phyloP scores from a whole-genome alignment of 805 yeast genomes.

The Ogataea chonburiensis region DNA sequence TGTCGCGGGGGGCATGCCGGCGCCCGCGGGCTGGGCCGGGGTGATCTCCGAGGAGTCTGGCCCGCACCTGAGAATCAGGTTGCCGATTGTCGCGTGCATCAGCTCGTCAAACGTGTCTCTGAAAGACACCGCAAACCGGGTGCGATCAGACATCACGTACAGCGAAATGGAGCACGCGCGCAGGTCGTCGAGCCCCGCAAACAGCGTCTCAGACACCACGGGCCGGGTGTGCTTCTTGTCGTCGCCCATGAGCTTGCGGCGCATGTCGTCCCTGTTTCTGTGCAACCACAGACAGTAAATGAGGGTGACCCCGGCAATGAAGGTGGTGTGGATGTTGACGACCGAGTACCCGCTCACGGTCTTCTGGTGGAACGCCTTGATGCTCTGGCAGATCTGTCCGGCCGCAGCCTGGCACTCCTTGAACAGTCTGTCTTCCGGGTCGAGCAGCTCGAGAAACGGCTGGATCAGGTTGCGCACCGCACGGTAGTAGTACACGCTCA shows the following conservation, averaged over 20 bases:
- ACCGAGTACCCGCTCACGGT: conserved; percentile 64
- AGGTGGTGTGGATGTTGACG: conserved; percentile 63
- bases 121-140: conserved; percentile 58
- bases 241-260: conserved; percentile 54
- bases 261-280: conserved; percentile 57
- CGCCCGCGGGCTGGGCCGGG: conserved; percentile 35
- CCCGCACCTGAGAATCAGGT: conserved; percentile 60
- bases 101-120: conserved; percentile 68
- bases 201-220: conserved; percentile 49
- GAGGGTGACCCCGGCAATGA: conserved; percentile 67
- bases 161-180: conserved; percentile 64
- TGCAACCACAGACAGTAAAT: conserved; percentile 67
- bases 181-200: conserved; percentile 59
- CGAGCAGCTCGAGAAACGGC: conserved; percentile 60
- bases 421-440: conserved; percentile 59
- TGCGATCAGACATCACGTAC: conserved; percentile 65
- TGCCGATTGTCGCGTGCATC: conserved; percentile 62
- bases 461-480: conserved; percentile 60
- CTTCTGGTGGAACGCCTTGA: conserved; percentile 61
- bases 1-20: conserved; percentile 65
- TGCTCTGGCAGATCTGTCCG: conserved; percentile 64
- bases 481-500: conserved; percentile 57
- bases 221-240: conserved; percentile 61
- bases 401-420: conserved; percentile 71
- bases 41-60: conserved; percentile 59